A percentile compares a stretch with the other conserved stretches of the same genome.
Conservation (phyloP, 2,329 filamentous ascomycete genomes). For the Magnaporthiopsis incrustans region DNA sequence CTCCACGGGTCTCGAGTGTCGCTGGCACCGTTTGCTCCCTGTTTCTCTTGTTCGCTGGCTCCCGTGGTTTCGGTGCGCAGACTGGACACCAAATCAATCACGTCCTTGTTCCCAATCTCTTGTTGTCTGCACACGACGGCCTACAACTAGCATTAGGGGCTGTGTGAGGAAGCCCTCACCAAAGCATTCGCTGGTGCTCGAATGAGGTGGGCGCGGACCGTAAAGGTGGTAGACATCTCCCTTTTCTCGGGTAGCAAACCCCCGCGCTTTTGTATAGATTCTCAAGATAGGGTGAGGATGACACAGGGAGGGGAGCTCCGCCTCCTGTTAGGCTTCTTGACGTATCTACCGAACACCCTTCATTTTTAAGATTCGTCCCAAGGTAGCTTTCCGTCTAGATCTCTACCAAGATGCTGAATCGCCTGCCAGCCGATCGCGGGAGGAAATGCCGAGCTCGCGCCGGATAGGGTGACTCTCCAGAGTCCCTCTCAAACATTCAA, state of each 20-base stretch:
- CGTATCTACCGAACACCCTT: too few species aligned
- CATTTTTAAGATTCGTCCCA: neutral
- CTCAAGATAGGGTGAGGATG: too few species aligned
- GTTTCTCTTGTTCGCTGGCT: too few species aligned
- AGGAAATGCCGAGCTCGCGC: neutral
- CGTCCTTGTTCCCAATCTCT: neutral
- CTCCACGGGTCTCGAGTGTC: neutral
- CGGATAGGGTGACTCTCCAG: neutral
- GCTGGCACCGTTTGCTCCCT: neutral
- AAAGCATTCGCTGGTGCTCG: neutral
- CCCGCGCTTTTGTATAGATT: neutral
- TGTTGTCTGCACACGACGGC: neutral
- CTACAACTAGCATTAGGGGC: neutral
- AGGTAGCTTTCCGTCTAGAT: neutral
- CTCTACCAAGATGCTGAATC: neutral
- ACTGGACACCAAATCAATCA: neutral
- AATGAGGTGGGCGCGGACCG: neutral
- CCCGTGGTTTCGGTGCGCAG: too few species aligned
- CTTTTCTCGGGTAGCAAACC: neutral
- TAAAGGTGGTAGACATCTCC: neutral
- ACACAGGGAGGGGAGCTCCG: too few species aligned
- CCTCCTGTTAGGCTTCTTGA: too few species aligned
- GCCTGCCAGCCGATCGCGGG: neutral
- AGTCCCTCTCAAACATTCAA: neutral
- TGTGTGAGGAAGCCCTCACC: neutral